Conservation (phyloP, 1,284 basidiomycete species). For the Trametes polyzona region DNA sequence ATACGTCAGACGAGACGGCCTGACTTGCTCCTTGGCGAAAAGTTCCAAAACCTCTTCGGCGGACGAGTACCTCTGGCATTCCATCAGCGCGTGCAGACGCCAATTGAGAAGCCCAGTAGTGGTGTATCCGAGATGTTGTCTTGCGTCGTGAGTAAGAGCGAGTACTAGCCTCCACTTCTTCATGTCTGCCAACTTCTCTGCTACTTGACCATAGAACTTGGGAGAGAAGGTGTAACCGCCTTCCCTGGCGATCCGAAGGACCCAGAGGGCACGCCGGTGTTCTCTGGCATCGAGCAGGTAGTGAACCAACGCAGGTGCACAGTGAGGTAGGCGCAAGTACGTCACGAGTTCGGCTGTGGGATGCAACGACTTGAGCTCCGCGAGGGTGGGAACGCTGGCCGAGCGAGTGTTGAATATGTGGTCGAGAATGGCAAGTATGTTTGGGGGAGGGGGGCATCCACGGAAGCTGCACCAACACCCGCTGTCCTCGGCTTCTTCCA, state of each 20-base stretch:
- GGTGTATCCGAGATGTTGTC: conserved; percentile 48
- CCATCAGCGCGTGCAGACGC: conserved; percentile 61
- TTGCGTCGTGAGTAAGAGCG: conserved; percentile 49
- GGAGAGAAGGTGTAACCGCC: conserved; percentile 54
- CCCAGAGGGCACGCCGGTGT: conserved; percentile 45
- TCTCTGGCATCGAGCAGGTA: conserved; percentile 45
- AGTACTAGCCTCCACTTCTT: conserved; percentile 57
- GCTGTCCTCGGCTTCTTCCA: conserved; percentile 5
- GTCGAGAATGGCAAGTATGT: conserved; percentile 16
- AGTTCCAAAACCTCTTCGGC: conserved; percentile 52
- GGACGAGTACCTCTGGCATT: conserved; percentile 50
- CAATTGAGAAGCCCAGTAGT: conserved; percentile 68
- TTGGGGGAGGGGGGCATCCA: conserved; percentile 10
- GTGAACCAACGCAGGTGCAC: conserved; percentile 47
- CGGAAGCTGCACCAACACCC: background rate
- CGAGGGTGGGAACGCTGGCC: background rate
- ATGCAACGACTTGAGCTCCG: background rate
- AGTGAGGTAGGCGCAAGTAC: conserved; percentile 41
- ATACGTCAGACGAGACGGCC: conserved; percentile 62
- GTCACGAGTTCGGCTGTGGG: conserved; percentile 27
- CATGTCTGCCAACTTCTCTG: conserved; percentile 48
- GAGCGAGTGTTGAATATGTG: conserved; percentile 10
- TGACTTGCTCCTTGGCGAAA: conserved; percentile 49
- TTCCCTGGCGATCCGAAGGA: conserved; percentile 51
- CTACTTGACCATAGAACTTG: conserved; percentile 61